Conservation (phyloP, 768 basidiomycete species). For the Roridomyces roridus region DNA sequence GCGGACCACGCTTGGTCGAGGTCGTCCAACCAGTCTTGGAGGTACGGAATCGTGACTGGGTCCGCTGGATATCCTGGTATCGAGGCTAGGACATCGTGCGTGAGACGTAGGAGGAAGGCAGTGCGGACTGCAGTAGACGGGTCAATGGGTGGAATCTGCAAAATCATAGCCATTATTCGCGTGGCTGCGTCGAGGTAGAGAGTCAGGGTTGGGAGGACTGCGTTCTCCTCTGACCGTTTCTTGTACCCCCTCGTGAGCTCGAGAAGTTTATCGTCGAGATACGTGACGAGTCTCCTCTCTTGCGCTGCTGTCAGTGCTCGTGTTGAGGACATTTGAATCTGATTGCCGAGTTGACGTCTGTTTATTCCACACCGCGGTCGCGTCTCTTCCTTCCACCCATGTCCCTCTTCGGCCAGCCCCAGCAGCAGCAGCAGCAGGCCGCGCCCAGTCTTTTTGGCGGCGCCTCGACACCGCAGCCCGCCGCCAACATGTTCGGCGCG, state of each 20-base stretch:
- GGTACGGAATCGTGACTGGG: conserved; percentile 48
- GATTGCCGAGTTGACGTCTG: too few species aligned
- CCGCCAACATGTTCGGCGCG: conserved; percentile 9
- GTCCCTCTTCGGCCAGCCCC: conserved; percentile 16
- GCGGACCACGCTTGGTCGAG: conserved; percentile 78
- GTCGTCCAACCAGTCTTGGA: conserved; percentile 73
- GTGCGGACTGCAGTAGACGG: conserved; percentile 73
- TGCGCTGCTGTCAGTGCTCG: conserved; percentile 57
- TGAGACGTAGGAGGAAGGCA: conserved; percentile 73
- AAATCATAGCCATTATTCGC: conserved; percentile 61
- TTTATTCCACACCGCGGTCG: too few species aligned
- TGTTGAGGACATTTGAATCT: too few species aligned
- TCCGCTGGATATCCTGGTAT: conserved; percentile 66
- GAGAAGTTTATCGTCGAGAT: conserved; percentile 69
- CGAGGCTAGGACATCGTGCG: conserved; percentile 65
- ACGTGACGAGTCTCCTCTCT: conserved; percentile 68
- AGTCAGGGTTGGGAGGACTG: conserved; percentile 61
- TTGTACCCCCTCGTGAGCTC: conserved; percentile 73
- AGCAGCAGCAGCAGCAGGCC: conserved; percentile 10
- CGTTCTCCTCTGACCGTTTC: conserved; percentile 70
- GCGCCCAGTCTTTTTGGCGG: conserved; percentile 5
- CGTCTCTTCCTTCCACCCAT: too few species aligned
- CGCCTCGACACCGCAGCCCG: too few species aligned
- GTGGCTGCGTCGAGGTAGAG: conserved; percentile 66
- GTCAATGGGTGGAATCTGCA: conserved; percentile 78